phyloP scores from a whole-genome alignment of 805 yeast species.

The Candida qinlingensis region DNA sequence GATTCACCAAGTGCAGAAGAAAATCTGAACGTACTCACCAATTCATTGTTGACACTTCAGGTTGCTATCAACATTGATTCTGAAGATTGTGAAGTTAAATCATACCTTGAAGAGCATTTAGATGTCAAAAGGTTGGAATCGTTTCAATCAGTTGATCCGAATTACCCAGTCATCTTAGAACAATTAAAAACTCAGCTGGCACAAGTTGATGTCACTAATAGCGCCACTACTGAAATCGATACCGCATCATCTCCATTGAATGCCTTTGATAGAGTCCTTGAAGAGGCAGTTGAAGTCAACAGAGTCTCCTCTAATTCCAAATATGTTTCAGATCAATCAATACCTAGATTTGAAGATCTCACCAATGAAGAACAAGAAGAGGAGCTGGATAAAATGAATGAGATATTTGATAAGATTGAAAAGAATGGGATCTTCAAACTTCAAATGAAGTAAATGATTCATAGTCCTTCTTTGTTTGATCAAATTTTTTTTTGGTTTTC shows the following conservation, averaged over 20 bases:
- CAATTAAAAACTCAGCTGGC: neutral
- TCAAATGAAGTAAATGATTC: conserved; percentile 19
- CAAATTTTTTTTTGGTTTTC: too few relatives aligned
- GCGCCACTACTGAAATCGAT: neutral
- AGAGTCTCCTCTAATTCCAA: neutral
- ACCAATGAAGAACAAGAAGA: conserved; percentile 22
- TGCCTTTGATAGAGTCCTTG: neutral
- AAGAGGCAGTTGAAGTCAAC: neutral
- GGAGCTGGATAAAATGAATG: conserved; percentile 23
- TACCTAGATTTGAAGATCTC: conserved; percentile 23
- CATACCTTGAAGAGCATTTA: conserved; percentile 13
- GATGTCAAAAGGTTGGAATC: conserved; percentile 7
- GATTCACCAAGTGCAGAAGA: neutral
- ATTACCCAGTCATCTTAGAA: conserved; percentile 7
- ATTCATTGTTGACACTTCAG: conserved; percentile 12
- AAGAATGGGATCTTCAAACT: conserved; percentile 24
- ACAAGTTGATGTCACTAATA: neutral
- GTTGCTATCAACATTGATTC: conserved; percentile 26
- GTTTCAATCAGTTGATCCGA: conserved; percentile 13
- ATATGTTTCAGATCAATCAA: conserved; percentile 4
- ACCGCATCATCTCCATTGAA: neutral
- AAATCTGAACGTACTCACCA: neutral
- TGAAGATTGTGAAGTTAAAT: conserved; percentile 25
- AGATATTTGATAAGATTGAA: conserved; percentile 21
- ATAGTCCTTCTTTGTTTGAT: too few relatives aligned